Conservation (phyloP, 2,329 filamentous ascomycete species). For the Monosporascus sp. region DNA sequence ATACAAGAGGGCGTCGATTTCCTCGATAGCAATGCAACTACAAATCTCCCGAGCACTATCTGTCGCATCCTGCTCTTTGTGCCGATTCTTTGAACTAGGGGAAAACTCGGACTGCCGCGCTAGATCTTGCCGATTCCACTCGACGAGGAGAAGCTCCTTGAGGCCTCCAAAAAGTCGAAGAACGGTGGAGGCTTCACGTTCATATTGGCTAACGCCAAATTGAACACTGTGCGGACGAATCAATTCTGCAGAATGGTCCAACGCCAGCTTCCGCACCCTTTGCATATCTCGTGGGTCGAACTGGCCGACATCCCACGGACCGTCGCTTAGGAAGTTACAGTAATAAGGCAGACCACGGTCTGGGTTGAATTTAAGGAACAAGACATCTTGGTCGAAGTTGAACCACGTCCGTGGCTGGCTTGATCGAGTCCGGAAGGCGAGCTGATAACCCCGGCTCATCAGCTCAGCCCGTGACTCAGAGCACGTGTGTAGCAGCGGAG, state of each 20-base stretch:
- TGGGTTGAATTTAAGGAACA: background rate
- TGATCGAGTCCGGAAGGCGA: slow-evolving; percentile 3
- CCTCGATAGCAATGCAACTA: slow-evolving; percentile 1
- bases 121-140: background rate
- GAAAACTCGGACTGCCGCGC: too few relatives aligned
- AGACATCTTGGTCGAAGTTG: slow-evolving; percentile 3
- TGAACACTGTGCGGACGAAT: too few relatives aligned
- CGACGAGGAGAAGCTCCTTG: slow-evolving; percentile 1
- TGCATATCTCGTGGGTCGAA: slow-evolving; percentile 1
- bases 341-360: too few relatives aligned
- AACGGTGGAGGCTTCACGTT: background rate
- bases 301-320: slow-evolving; percentile 1
- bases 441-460: slow-evolving; percentile 1
- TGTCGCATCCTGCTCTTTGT: background rate
- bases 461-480: slow-evolving; percentile 3
- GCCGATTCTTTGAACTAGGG: background rate
- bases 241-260: background rate
- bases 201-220: too few relatives aligned
- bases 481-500: slow-evolving; percentile 4
- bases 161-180: background rate
- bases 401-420: slow-evolving; percentile 6
- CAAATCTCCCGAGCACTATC: background rate
- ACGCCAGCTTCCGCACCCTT: background rate
- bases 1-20: background rate
- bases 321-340: background rate